A percentile compares a stretch with the other conserved stretches of the same genome.
Evolutionary conservation across 805 yeast species (phyloP).

Genomic region (Metschnikowia chrysomelidarum): DNA sequence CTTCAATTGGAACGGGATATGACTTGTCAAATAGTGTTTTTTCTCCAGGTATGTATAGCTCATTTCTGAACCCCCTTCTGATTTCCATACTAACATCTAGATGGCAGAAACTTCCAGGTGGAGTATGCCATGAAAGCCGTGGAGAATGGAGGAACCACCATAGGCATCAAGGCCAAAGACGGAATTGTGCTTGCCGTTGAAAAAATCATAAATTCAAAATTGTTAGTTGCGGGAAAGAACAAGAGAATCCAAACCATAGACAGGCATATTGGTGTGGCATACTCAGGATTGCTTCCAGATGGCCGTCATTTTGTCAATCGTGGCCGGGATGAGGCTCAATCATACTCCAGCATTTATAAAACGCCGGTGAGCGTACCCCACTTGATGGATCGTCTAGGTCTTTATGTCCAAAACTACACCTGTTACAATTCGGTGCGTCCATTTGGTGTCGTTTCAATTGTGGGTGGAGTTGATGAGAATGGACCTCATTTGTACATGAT

Average conservation of each 20-base stretch:
- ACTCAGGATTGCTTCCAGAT: slow-evolving; percentile 94
- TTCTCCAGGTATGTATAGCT: slow-evolving; percentile 56
- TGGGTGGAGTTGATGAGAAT: slow-evolving; percentile 89
- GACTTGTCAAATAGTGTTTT: slow-evolving; percentile 96
- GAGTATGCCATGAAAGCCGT: slow-evolving; percentile 98
- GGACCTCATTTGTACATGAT: slow-evolving; percentile 95
- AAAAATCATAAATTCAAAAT: slow-evolving; percentile 80
- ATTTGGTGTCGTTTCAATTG: slow-evolving; percentile 87
- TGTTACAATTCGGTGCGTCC: slow-evolving; percentile 97
- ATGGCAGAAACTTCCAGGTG: slow-evolving; percentile 94
- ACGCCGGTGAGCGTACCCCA: slow-evolving; percentile 76
- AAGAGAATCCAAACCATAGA: slow-evolving; percentile 91
- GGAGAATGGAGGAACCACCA: slow-evolving; percentile 93
- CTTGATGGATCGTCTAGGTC: slow-evolving; percentile 82
- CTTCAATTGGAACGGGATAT: slow-evolving; percentile 98
- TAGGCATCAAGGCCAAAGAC: slow-evolving; percentile 88
- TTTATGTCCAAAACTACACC: slow-evolving; percentile 92
- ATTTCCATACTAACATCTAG: slow-evolving; percentile 48
- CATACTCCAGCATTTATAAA: slow-evolving; percentile 75
- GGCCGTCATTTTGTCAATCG: slow-evolving; percentile 91
- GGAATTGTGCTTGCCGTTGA: slow-evolving; percentile 98
- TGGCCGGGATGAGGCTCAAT: slow-evolving; percentile 87
- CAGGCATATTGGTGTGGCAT: slow-evolving; percentile 89
- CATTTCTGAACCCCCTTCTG: background rate
- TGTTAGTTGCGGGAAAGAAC: slow-evolving; percentile 86